Conservation (phyloP, 306 rosid genomes). For the Trifolium pratense region DNA sequence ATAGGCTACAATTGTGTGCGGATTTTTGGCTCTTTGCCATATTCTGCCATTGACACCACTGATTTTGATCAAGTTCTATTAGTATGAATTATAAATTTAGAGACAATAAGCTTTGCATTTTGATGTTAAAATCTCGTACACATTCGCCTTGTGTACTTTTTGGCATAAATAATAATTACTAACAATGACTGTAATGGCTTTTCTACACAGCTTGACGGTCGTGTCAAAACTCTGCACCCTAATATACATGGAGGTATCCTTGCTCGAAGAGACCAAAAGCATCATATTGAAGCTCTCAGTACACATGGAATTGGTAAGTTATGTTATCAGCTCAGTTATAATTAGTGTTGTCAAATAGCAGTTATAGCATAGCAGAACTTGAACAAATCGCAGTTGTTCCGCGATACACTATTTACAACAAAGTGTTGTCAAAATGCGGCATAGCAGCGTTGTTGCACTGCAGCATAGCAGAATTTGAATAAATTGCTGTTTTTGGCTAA, state of each 20-base stretch:
- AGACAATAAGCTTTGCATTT: slow-evolving; percentile 1
- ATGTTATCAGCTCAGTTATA: neutral
- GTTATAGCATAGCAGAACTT: neutral
- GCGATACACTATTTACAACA: neutral
- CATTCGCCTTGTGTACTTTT: slow-evolving; percentile 10
- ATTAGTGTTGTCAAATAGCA: neutral
- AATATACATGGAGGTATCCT: slow-evolving; percentile 90
- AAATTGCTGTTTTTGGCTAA: neutral
- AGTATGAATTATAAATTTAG: neutral
- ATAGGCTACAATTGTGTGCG: neutral
- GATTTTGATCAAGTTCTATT: neutral
- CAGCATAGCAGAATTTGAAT: neutral
- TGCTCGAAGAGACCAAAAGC: slow-evolving; percentile 90
- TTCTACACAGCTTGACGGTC: slow-evolving; percentile 85
- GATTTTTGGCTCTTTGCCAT: neutral
- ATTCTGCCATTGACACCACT: neutral
- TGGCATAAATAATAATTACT: neutral
- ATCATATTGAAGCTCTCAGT: slow-evolving; percentile 82
- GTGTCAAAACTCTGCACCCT: slow-evolving; percentile 95
- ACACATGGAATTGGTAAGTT: slow-evolving; percentile 85
- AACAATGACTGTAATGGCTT: slow-evolving; percentile 36
- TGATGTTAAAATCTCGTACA: neutral
- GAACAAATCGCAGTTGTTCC: neutral
- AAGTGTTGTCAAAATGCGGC: neutral
- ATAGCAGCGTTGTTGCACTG: neutral